These are phyloP conservation scores for Tolypocladium paradoxum DNA, from an alignment of 2,329 filamentous ascomycete genomes.

Conservation along the genomic window DNA sequence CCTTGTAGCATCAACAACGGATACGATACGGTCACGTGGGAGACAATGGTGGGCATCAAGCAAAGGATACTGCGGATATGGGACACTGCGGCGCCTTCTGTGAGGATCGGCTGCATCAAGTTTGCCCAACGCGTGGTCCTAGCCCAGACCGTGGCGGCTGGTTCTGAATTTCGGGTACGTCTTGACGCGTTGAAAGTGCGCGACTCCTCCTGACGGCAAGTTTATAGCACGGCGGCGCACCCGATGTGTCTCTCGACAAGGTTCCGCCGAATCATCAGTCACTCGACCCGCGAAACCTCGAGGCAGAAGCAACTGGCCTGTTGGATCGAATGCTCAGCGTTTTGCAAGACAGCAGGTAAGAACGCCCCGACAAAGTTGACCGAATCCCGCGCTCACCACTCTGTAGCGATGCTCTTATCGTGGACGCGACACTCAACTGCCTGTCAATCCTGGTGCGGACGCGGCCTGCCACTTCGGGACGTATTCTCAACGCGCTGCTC, in stretches of 20 bases:
- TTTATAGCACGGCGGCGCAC: slow-evolving; percentile 32
- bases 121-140: slow-evolving; percentile 90
- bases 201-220: slow-evolving; percentile 11
- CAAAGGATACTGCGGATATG: slow-evolving; percentile 78
- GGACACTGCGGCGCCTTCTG: slow-evolving; percentile 65
- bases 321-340: slow-evolving; percentile 78
- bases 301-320: slow-evolving; percentile 85
- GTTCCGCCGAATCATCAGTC: slow-evolving; percentile 75
- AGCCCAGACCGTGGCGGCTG: slow-evolving; percentile 76
- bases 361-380: not conserved
- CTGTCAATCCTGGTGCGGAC: slow-evolving; percentile 74
- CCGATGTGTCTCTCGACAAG: slow-evolving; percentile 77
- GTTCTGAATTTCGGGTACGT: slow-evolving; percentile 72
- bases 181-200: not conserved
- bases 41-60: slow-evolving; percentile 81
- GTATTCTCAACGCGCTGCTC: slow-evolving; percentile 75
- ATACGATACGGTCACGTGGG: slow-evolving; percentile 73
- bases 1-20: slow-evolving; percentile 69
- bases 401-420: slow-evolving; percentile 68
- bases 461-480: slow-evolving; percentile 69
- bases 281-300: slow-evolving; percentile 68
- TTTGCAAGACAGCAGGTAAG: slow-evolving; percentile 78
- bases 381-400: slow-evolving; percentile 3
- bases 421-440: slow-evolving; percentile 87
- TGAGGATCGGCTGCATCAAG: slow-evolving; percentile 93